These are phyloP conservation scores for Torulaspora delbrueckii DNA, from an alignment of 805 yeast species.

Conservation along the genomic window DNA sequence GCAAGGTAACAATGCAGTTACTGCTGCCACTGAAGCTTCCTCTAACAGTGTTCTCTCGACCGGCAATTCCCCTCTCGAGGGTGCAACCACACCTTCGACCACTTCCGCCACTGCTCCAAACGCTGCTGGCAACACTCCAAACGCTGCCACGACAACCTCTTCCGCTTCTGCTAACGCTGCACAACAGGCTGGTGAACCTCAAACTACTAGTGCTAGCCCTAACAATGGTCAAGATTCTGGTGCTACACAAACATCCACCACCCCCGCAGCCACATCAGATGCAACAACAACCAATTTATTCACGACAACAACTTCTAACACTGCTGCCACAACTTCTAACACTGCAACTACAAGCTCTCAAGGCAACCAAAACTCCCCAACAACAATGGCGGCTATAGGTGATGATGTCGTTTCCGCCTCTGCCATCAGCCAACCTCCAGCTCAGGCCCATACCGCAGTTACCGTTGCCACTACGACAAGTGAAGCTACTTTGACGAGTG, in stretches of 20 bases:
- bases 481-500: slow-evolving; percentile 18
- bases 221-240: not conserved
- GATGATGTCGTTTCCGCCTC: slow-evolving; percentile 5
- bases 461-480: slow-evolving; percentile 22
- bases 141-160: not conserved
- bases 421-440: slow-evolving; percentile 10
- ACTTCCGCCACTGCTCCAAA: not conserved
- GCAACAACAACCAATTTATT: slow-evolving; percentile 11
- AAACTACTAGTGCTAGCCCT: not conserved
- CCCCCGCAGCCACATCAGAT: slow-evolving; percentile 12
- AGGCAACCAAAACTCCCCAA: slow-evolving; percentile 1
- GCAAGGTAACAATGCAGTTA: not conserved
- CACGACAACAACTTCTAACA: not conserved
- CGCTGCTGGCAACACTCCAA: not conserved
- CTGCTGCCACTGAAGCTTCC: not conserved
- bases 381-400: not conserved
- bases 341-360: not conserved
- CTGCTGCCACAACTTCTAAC: not conserved
- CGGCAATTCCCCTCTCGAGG: not conserved
- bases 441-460: slow-evolving; percentile 13
- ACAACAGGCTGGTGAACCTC: slow-evolving; percentile 3
- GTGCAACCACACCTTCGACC: not conserved
- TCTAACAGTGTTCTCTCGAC: not conserved
- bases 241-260: slow-evolving; percentile 2
- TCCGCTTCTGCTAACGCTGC: not conserved